phyloP scores from a whole-genome alignment of 257 asterid genomes.

The Linderniella brevidens region DNA sequence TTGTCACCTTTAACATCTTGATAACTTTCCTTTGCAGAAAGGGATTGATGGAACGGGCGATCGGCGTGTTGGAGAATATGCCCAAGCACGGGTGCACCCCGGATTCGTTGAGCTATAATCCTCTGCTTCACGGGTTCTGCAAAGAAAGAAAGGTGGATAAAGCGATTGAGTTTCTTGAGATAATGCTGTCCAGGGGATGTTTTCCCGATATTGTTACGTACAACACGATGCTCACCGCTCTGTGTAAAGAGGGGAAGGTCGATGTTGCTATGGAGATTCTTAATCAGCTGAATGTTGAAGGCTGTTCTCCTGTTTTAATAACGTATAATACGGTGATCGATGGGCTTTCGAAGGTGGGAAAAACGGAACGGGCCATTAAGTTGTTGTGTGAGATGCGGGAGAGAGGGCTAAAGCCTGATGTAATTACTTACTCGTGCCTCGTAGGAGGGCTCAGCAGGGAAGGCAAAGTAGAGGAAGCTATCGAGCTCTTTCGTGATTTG shows the following conservation, averaged over 20 bases:
- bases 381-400: conserved; percentile 52
- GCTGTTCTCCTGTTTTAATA: conserved; percentile 67
- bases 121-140: conserved; percentile 77
- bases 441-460: conserved; percentile 63
- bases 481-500: conserved; percentile 42
- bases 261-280: conserved; percentile 69
- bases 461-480: conserved; percentile 66
- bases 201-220: conserved; percentile 86
- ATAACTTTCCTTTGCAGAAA: conserved; percentile 66
- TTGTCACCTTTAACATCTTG: conserved; percentile 72
- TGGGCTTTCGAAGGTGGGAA: conserved; percentile 66
- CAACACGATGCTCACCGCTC: conserved; percentile 65
- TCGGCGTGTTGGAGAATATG: conserved; percentile 68
- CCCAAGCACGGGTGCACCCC: conserved; percentile 65
- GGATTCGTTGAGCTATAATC: conserved; percentile 72
- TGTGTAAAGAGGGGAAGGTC: conserved; percentile 77
- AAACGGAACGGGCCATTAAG: conserved; percentile 40
- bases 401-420: conserved; percentile 55
- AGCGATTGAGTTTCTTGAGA: conserved; percentile 73
- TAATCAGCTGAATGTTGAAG: conserved; percentile 39
- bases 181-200: conserved; percentile 66
- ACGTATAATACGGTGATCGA: conserved; percentile 79
- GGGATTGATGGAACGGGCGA: conserved; percentile 52
- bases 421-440: conserved; percentile 53
- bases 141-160: conserved; percentile 73